Conservation (phyloP, 306 rosid species). For the Glycine soja region DNA sequence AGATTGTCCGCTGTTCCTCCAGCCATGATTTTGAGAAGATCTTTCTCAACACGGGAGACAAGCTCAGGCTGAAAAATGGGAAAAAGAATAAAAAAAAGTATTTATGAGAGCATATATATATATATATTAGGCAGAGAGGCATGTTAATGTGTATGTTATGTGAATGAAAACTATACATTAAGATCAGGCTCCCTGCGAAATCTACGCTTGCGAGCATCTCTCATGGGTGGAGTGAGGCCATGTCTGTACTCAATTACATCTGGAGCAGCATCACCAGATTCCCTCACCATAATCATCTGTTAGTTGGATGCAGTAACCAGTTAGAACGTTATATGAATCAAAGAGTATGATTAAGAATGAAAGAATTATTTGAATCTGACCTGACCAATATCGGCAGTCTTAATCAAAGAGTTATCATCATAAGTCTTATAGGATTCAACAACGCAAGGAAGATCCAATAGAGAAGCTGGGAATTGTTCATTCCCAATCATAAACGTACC, state of each 20-base stretch:
- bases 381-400: slow-evolving; percentile 66
- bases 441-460: slow-evolving; percentile 78
- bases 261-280: slow-evolving; percentile 53
- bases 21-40: slow-evolving; percentile 81
- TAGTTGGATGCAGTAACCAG: background rate
- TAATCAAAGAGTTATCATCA: slow-evolving; percentile 79
- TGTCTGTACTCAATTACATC: slow-evolving; percentile 82
- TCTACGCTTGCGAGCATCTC: slow-evolving; percentile 92
- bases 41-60: slow-evolving; percentile 92
- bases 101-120: background rate
- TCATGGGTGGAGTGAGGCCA: slow-evolving; percentile 96
- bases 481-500: slow-evolving; percentile 54
- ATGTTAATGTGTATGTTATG: slow-evolving; percentile 5
- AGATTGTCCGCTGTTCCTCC: slow-evolving; percentile 77
- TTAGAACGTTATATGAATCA: slow-evolving; percentile 1
- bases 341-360: background rate
- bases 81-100: background rate
- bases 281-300: slow-evolving; percentile 58
- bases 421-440: slow-evolving; percentile 89
- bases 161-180: slow-evolving; percentile 57
- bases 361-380: slow-evolving; percentile 23
- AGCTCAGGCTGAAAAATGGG: slow-evolving; percentile 87
- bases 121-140: background rate
- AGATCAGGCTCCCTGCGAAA: slow-evolving; percentile 95
- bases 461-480: slow-evolving; percentile 81